Percentiles rank a stretch among this genome's conserved stretches.
Conservation (phyloP, 2,329 filamentous ascomycete genomes). For the Coniochaeta sp. region DNA sequence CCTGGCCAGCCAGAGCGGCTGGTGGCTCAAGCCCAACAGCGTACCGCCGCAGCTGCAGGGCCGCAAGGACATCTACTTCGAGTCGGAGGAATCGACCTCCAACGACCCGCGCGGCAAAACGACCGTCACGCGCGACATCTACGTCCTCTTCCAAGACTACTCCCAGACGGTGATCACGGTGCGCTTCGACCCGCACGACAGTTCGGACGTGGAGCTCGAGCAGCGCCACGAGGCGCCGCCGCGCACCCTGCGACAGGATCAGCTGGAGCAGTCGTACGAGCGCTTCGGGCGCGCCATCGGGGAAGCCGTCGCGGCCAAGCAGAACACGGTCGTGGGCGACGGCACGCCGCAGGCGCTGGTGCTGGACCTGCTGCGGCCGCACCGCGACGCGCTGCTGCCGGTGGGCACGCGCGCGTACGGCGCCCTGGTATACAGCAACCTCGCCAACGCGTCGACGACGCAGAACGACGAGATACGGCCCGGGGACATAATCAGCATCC, state of each 20-base stretch:
- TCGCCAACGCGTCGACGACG: constrained; percentile 86
- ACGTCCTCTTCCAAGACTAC: constrained; percentile 90
- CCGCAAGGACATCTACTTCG: constrained; percentile 74
- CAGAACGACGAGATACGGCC: constrained; percentile 87
- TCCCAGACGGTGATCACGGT: constrained; percentile 86
- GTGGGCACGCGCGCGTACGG: constrained; percentile 88
- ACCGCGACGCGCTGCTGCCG: constrained; percentile 68
- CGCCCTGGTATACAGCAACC: constrained; percentile 86
- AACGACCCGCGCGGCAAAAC: constrained; percentile 53
- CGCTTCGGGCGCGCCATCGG: constrained; percentile 74
- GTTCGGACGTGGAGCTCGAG: constrained; percentile 65
- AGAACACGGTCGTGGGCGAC: constrained; percentile 76
- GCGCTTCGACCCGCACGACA: constrained; percentile 68
- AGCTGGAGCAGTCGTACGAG: constrained; percentile 80
- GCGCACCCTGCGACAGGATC: constrained; percentile 76
- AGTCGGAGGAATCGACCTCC: constrained; percentile 70
- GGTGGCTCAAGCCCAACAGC: constrained; percentile 80
- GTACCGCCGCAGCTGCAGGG: constrained; percentile 77
- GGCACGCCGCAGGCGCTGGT: constrained; percentile 73
- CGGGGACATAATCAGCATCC: constrained; percentile 87
- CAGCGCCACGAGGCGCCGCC: constrained; percentile 85
- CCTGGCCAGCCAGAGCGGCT: constrained; percentile 63
- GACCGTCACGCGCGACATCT: constrained; percentile 70
- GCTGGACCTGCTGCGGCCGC: constrained; percentile 68
- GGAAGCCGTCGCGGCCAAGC: constrained; percentile 61